Evolutionary conservation across 2,329 filamentous ascomycete species (phyloP).

Genomic region (Orbilia oligospora): DNA sequence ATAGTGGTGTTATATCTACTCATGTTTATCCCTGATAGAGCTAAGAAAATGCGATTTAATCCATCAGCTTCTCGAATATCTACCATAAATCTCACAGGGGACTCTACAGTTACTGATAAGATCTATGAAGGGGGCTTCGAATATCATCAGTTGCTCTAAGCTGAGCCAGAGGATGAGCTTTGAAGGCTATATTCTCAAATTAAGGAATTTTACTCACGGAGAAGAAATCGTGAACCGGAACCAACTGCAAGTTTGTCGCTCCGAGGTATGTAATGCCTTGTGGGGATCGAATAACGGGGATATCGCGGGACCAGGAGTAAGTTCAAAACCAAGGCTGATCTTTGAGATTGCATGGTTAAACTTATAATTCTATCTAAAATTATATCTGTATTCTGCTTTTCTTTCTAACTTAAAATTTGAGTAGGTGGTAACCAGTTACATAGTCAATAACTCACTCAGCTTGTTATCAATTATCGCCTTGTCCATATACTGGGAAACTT

Average conservation of each 20-base stretch:
- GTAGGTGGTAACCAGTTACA: constrained; percentile 42
- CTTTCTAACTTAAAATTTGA: background rate
- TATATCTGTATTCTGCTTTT: too few relatives aligned
- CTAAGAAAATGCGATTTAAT: background rate
- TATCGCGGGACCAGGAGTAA: constrained; percentile 44
- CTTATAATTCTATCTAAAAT: too few relatives aligned
- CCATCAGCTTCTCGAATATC: too few relatives aligned
- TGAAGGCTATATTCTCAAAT: constrained; percentile 29
- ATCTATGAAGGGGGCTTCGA: background rate
- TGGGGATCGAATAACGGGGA: constrained; percentile 39
- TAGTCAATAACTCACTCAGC: constrained; percentile 35
- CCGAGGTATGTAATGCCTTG: constrained; percentile 30
- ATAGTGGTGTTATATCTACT: background rate
- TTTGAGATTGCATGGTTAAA: background rate
- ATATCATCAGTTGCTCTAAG: constrained; percentile 19
- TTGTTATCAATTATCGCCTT: constrained; percentile 24
- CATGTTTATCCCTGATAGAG: background rate
- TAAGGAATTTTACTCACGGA: constrained; percentile 18
- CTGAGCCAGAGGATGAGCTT: constrained; percentile 13
- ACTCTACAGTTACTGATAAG: too few relatives aligned
- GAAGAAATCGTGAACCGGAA: background rate
- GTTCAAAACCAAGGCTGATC: background rate
- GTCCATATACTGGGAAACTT: constrained; percentile 30
- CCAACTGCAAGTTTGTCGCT: constrained; percentile 13
- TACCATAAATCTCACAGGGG: too few relatives aligned